phyloP scores from a whole-genome alignment of 257 asterid species.

The Scutellaria barbata region DNA sequence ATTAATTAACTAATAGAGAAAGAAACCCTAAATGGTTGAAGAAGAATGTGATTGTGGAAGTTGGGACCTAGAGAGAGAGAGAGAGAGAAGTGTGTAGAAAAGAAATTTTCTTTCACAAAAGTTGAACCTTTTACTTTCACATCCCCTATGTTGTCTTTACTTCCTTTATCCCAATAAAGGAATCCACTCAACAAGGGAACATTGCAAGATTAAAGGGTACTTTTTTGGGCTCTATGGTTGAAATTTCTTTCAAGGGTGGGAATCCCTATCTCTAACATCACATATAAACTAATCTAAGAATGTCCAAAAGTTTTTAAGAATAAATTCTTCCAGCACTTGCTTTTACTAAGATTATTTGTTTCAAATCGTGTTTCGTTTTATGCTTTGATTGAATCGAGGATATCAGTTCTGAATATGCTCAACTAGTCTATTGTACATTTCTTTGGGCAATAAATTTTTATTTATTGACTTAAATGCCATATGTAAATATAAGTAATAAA shows the following conservation, averaged over 20 bases:
- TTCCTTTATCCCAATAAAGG: conserved; percentile 39
- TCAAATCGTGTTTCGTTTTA: neutral
- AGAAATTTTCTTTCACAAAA: conserved; percentile 31
- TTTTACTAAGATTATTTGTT: neutral
- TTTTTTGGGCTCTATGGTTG: conserved; percentile 43
- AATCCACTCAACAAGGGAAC: conserved; percentile 32
- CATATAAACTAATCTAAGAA: conserved; percentile 10
- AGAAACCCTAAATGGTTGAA: conserved; percentile 3
- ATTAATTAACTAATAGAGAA: neutral
- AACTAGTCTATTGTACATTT: neutral
- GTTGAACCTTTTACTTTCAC: conserved; percentile 34
- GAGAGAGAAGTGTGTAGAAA: neutral
- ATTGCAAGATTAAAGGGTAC: conserved; percentile 34
- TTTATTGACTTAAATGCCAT: too few species aligned
- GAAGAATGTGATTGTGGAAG: neutral
- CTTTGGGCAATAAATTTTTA: too few species aligned
- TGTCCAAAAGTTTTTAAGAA: conserved; percentile 23
- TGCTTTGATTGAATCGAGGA: neutral
- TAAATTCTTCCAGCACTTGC: conserved; percentile 25
- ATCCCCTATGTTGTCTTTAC: conserved; percentile 35
- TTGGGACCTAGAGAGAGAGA: conserved; percentile 23
- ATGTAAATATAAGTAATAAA: too few species aligned
- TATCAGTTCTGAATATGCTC: neutral
- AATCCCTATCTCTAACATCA: conserved; percentile 36
- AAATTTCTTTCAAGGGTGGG: conserved; percentile 22